Evolutionary conservation across 1,284 basidiomycete genomes (phyloP).

Genomic region (Tranzscheliella williamsii): DNA sequence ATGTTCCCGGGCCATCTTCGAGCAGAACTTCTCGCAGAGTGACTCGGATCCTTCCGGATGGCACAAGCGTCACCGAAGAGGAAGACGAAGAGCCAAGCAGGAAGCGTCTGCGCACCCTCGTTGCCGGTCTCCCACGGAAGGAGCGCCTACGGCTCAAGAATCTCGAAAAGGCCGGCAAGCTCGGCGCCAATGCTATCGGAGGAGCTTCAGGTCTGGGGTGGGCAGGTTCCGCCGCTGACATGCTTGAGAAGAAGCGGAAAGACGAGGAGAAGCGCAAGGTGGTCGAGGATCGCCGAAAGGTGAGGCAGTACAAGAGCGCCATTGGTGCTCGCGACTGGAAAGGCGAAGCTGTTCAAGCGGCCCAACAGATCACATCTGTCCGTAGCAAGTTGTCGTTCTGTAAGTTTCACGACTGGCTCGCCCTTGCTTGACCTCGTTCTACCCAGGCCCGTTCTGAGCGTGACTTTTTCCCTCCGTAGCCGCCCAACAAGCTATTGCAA

Average conservation of each 20-base stretch:
- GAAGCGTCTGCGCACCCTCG: conserved; percentile 56
- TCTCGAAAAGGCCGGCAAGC: conserved; percentile 43
- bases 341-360: conserved; percentile 34
- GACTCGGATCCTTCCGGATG: conserved; percentile 34
- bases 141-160: conserved; percentile 53
- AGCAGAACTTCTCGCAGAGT: conserved; percentile 26
- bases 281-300: conserved; percentile 53
- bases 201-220: conserved; percentile 42
- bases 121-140: conserved; percentile 49
- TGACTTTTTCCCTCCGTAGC: conserved; percentile 13
- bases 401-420: too few species aligned
- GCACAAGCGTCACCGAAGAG: conserved; percentile 31
- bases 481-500: conserved; percentile 50
- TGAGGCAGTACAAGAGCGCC: conserved; percentile 49
- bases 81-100: conserved; percentile 45
- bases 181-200: conserved; percentile 19
- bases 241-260: conserved; percentile 59
- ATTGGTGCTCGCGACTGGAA: conserved; percentile 57
- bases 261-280: conserved; percentile 58
- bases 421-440: conserved; percentile 23
- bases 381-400: conserved; percentile 40
- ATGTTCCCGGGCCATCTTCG: conserved; percentile 47
- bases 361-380: conserved; percentile 40
- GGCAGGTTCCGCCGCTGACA: conserved; percentile 59
- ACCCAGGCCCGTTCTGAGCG: not conserved